phyloP scores from a whole-genome alignment of 306 rosid genomes.

The Trichosanthes cucumerina region DNA sequence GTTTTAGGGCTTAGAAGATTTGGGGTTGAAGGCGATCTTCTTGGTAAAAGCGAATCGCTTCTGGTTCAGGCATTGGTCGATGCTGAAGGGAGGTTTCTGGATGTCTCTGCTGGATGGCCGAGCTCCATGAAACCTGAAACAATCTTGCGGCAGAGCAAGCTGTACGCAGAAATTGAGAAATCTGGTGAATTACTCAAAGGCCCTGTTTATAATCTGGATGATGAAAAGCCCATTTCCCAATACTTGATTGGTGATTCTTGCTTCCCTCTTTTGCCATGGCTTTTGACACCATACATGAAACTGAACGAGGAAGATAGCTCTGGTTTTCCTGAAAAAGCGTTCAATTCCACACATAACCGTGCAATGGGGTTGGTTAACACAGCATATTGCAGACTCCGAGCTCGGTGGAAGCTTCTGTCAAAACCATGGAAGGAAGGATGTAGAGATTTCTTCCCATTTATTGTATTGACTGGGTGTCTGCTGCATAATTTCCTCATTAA shows the following conservation, averaged over 20 bases:
- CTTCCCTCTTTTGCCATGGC: constrained; percentile 75
- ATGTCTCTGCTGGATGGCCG: constrained; percentile 89
- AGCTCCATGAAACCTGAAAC: constrained; percentile 42
- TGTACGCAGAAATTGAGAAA: constrained; percentile 43
- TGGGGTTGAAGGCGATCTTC: constrained; percentile 21
- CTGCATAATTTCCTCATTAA: constrained; percentile 72
- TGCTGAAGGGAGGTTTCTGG: constrained; percentile 59
- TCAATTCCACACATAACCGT: constrained; percentile 36
- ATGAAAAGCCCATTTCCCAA: constrained; percentile 46
- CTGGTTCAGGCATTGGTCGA: constrained; percentile 73
- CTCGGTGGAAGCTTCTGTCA: constrained; percentile 53
- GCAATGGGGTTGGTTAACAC: constrained; percentile 43
- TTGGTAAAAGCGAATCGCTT: constrained; percentile 32
- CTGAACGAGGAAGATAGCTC: constrained; percentile 38
- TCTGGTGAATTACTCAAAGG: constrained; percentile 55
- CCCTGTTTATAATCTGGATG: constrained; percentile 30
- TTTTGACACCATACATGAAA: constrained; percentile 58
- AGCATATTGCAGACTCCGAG: constrained; percentile 42
- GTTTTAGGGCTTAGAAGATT: constrained; percentile 48
- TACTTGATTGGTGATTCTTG: constrained; percentile 66
- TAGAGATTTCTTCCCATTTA: constrained; percentile 52
- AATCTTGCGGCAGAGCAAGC: constrained; percentile 56
- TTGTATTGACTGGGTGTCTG: constrained; percentile 55
- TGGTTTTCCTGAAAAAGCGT: constrained; percentile 35
- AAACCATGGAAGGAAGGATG: constrained; percentile 65